Conservation (phyloP, 805 yeast genomes). For the Myxozyma vanderwaltii region DNA sequence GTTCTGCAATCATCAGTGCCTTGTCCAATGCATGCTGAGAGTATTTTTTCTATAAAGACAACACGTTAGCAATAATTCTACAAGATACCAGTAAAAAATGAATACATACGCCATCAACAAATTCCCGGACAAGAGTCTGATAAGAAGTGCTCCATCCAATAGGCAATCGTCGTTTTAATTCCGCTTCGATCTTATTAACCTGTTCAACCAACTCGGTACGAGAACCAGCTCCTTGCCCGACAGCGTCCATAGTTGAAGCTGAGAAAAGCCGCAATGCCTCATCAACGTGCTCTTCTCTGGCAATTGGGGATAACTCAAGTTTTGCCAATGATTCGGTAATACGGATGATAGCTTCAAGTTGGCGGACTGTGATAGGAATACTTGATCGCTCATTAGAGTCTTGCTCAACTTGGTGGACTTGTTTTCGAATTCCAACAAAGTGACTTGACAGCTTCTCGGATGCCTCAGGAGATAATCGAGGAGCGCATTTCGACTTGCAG, state of each 20-base stretch:
- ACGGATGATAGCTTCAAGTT: conserved; percentile 94
- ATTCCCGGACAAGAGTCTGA: conserved; percentile 78
- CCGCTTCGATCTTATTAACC: conserved; percentile 77
- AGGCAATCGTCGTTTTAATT: conserved; percentile 85
- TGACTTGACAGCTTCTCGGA: conserved; percentile 87
- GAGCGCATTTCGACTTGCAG: conserved; percentile 84
- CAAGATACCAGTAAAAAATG: conserved; percentile 24
- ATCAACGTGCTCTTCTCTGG: conserved; percentile 85
- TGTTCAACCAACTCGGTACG: conserved; percentile 56
- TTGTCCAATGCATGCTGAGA: conserved; percentile 75
- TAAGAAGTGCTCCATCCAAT: conserved; percentile 95
- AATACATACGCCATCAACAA: conserved; percentile 43
- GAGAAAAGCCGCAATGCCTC: conserved; percentile 93
- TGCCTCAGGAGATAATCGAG: conserved; percentile 84
- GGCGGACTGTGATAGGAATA: conserved; percentile 96
- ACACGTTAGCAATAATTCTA: background rate
- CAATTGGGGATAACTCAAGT: conserved; percentile 76
- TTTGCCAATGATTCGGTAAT: conserved; percentile 94
- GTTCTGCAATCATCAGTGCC: conserved; percentile 77
- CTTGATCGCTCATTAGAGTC: conserved; percentile 86
- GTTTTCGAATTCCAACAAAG: conserved; percentile 85
- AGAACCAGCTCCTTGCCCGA: conserved; percentile 59
- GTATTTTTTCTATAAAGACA: conserved; percentile 46
- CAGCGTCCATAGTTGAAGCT: conserved; percentile 98
- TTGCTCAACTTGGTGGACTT: conserved; percentile 76